Evolutionary conservation across 106 monocot species (phyloP).

Genomic region (Acanthochlamys bracteata): DNA sequence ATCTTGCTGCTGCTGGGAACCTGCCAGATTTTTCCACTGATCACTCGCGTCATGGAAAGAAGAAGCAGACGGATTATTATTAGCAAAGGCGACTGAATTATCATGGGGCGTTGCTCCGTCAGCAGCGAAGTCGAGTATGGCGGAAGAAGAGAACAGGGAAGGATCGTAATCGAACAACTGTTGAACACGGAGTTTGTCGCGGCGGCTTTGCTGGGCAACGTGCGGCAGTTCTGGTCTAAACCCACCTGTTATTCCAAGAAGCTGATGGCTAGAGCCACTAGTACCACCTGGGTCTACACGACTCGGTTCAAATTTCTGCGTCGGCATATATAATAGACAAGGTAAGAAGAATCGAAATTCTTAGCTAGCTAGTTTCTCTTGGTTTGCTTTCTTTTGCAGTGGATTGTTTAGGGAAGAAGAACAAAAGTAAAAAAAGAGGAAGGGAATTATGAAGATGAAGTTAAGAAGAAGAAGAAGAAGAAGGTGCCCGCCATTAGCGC

Average conservation of each 20-base stretch:
- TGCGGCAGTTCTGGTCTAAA: conserved; percentile 18
- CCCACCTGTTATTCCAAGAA: conserved; percentile 9
- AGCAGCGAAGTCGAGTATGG: background rate
- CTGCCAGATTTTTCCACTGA: background rate
- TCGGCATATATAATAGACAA: background rate
- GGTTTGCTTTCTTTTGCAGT: no score
- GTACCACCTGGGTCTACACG: background rate
- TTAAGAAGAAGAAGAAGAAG: background rate
- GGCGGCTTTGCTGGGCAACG: conserved; percentile 52
- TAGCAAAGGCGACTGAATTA: background rate
- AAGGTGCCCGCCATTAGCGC: conserved; percentile 1
- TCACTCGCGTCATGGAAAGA: background rate
- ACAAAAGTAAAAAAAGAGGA: background rate
- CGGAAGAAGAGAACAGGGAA: conserved; percentile 7
- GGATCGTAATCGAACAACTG: conserved; percentile 1
- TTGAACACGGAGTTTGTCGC: conserved; percentile 41
- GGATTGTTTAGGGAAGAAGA: background rate
- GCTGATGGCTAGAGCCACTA: background rate
- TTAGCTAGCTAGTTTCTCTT: background rate
- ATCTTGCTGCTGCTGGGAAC: background rate
- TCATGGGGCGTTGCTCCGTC: background rate
- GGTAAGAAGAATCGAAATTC: background rate
- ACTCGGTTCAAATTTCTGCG: background rate
- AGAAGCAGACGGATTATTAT: background rate
- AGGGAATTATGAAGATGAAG: background rate